Evolutionary conservation across 768 basidiomycete species (phyloP), one percentile per base, ranked within the genome.

Genomic region (Rhizopogon vulgaris): DNA sequence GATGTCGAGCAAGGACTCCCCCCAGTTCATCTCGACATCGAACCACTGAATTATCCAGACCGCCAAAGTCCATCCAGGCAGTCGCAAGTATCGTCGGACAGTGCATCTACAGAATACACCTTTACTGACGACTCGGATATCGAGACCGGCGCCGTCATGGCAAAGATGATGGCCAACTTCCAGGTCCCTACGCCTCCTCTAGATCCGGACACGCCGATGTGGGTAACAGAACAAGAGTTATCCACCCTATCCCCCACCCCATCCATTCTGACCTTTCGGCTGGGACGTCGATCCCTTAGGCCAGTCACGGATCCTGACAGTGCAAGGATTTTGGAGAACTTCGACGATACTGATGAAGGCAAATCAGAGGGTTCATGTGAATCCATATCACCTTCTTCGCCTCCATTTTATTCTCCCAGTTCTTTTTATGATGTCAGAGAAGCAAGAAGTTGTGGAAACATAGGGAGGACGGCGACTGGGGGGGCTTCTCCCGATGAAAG

Each of bases 91-190:
- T 69, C 68, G 17, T 62, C 68, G 3, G 62, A 55, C 15, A 68
- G 68, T 40, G 55, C 64, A 28, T 63, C 62, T 8, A 53, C 66
- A 1, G 66, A 68, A 41, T 64, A 64, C 32, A 58, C 64, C 38
- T 68, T 61, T 12, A 55, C 52, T 45, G 66, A 59, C 48, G 68
- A 61, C 39, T 66, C 68, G 6, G 68, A 64, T 37, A 49, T 32
- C 36, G 64, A 64, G 24, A 68, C 66, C 25, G 46, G 11, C 39
- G 58, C 38, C 41, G 43, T 46, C 25, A 69, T 69, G 62, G 68
- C 54, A 1, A 68, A 64, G 46, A 63, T 69, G 66, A 57, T 64
- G 58, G 62, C 59, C 40, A 58, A 60, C 46, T 69, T 69, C 17
- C 66, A 68, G 48, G 38, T 68, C 22, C 63, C 50, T 24, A 49